Base-by-base conservation (phyloP, 140 eudicot species). In the Anethum foeniculum region DNA sequence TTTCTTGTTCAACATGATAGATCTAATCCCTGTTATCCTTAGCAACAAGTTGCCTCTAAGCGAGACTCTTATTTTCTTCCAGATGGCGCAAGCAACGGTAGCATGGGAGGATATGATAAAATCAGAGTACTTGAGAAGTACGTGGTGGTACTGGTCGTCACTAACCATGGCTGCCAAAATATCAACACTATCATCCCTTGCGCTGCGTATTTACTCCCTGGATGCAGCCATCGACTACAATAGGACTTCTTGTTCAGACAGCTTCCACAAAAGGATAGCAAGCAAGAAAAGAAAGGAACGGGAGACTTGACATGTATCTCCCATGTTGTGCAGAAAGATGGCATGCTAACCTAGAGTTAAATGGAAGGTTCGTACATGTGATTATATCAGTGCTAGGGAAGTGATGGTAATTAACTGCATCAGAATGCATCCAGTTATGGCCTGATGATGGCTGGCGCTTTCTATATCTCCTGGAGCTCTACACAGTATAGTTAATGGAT, bases 121-220 rank as follows among this genome's bases (percentile, higher is more conserved):
- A 83, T 47, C 90, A 0, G 90, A 87, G 79, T 87, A 87, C 78
- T 78, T 90, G 21, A 87, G 44, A 27, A 84, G 84, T 58, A 80
- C 54, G 46, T 88, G 97, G 93, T 84, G 90, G 90, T 80, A 84
- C 82, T 92, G 97, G 91, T 90, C 97, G 39, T 90, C 97, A 16
- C 82, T 80, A 62, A 85, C 93, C 46, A 86, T 82, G 12, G 93
- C 97, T 19, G 89, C 87, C 28, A 88, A 83, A 68, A 85, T 84
- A 18, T 83, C 91, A 11, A 92, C 91, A 21, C 13, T 86, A 27
- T 85, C 90, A 2, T 84, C 88, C 38, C 91, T 90, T 44, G 83
- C 95, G 58, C 83, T 90, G 75, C 90, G 93, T 16, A 83, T 92
- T 36, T 85, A 90, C 83, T 82, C 95, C 43, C 82, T 92, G 39